Base-by-base conservation (phyloP, 371 early-diverging fungal genomes). In the Mortierella sp. region DNA sequence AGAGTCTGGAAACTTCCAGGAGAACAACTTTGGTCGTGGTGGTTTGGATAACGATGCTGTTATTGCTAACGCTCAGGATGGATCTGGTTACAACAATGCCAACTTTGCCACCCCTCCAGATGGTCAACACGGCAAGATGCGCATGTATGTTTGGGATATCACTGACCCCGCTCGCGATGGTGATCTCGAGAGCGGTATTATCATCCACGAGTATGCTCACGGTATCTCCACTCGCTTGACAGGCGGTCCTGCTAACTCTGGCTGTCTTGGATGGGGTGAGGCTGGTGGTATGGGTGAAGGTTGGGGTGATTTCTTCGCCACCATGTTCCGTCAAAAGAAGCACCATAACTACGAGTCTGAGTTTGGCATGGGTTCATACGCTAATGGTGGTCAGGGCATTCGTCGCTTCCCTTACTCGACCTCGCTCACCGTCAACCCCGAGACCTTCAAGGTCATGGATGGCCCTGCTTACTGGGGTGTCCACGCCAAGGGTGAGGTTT, bases 81-180 rank as follows among this genome's bases (percentile, higher is more conserved):
- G 97, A 13, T 92, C 93, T 61, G 98, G 97, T 21, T 90, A 86
- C 76, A 93, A 95, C 81, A 96, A 96, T 86, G 97, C 98, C 69
- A 96, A 97, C 85, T 98, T 98, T 91, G 97, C 97, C 11, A 97
- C 99, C 13, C 98, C 99, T 22, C 97, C 97, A 16, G 98, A 97
- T 85, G 98, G 98, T 68, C 90, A 92, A 52, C 92, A 90, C 64
- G 94, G 94, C 22, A 91, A 94, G 85, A 97, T 97, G 98, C 90
- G 97, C 50, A 95, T 96, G 96, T 97, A 95, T 67, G 89, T 96
- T 24, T 97, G 96, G 96, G 92, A 94, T 72, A 77, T 88, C 33
- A 91, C 92, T 1, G 70, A 83, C 8, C 94, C 96, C 28, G 86
- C 89, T 84, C 91, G 97, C 47, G 98, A 98, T 81, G 97, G 97